These are phyloP conservation scores for Xylaria palmicola DNA, from an alignment of 495 filamentous ascomycete genomes.

Conservation along the genomic window DNA sequence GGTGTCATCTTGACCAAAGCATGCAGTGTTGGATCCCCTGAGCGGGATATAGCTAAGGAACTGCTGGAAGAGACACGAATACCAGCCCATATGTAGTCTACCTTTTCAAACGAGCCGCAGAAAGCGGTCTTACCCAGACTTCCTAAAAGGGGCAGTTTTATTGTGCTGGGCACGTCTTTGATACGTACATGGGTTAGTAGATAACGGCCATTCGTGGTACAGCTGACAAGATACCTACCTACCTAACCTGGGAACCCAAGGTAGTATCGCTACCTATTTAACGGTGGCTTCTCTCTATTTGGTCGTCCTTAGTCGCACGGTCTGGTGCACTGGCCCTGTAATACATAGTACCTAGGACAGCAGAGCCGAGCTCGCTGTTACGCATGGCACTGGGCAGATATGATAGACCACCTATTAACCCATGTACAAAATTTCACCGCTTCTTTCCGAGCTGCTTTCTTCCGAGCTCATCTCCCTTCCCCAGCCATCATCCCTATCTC, in stretches of 20 bases:
- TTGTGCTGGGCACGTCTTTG: no score
- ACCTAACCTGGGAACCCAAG: no score
- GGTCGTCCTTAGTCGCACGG: neutral
- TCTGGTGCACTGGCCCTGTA: neutral
- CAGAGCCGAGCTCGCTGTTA: neutral
- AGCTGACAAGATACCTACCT: no score
- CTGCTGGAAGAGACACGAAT: neutral
- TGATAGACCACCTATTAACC: neutral
- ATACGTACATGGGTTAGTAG: no score
- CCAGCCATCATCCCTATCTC: no score
- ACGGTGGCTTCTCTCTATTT: no score
- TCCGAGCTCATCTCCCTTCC: no score
- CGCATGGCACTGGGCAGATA: neutral
- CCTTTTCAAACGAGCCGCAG: neutral
- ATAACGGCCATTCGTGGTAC: no score
- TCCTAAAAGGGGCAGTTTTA: neutral
- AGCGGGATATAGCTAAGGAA: neutral
- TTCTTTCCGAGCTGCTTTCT: no score
- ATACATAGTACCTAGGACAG: neutral
- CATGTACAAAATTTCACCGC: slow-evolving; percentile 3
- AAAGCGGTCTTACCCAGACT: neutral
- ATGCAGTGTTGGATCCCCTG: neutral
- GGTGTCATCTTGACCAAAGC: slow-evolving; percentile 9
- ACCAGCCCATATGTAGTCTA: neutral
- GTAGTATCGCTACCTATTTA: no score